Base-by-base conservation (phyloP, 176 grass and related monocot species). In the Eleusine coracana region DNA sequence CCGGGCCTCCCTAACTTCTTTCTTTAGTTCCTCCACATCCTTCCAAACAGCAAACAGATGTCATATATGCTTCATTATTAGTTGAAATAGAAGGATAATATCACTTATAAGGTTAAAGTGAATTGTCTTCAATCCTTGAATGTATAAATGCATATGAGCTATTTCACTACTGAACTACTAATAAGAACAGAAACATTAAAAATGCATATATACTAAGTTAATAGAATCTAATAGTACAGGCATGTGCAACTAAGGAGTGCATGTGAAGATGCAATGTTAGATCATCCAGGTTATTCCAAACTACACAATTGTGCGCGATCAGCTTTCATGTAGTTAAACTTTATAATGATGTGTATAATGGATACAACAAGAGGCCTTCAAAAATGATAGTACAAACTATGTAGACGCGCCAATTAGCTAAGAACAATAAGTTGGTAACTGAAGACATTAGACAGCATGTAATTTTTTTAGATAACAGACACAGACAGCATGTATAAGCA, bases 1-100 rank as follows among this genome's bases (percentile, higher is more conserved):
- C 48, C 91, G 72, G 21, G 94, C 94, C 70, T 85, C 94, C 83
- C 88, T 90, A 89, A 89, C 91, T 91, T 97, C 89, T 83, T 84
- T 86, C 84, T 80, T 97, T 49, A 97, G 81, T 87, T 91, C 78
- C 56, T 85, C 85, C 68, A 89, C 79, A 63, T 97, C 91, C 94
- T 96, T 89, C 55, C 40, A 88, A 78, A 82, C 9, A 68, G 40
- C 7, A 72, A 74, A 83, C 34, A 68, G 12, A 81, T 64, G 68
- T 83, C 55, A 82, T 6, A 67, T 40, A 34, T 18, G 80, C 66
- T 50, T 79, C 34, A 44, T 68, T 67, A 61, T 28, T 75, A 56
- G 54, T 81, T 3, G 20, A 81, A 85, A 74, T 0, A 75, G 70
- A 31, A 21, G 41, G 28, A 38, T 5, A 56, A 63, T 23, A 28